These are phyloP conservation scores for Panicum hallii DNA, from an alignment of 202 grass and related monocot genomes.

Conservation along the genomic window DNA sequence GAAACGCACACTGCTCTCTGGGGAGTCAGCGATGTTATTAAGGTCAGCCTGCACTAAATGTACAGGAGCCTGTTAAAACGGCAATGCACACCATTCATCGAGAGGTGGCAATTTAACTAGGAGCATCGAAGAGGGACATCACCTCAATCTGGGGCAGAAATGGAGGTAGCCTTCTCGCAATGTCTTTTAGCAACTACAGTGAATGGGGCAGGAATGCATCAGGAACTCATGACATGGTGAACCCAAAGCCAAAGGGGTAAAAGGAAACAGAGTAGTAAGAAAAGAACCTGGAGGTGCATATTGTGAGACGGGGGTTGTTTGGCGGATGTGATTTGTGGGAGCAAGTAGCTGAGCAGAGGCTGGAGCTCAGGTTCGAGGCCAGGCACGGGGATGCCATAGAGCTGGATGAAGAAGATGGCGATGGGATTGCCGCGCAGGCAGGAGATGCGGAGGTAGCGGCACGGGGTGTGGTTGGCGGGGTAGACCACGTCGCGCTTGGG, in stretches of 20 bases:
- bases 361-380: constrained; percentile 94
- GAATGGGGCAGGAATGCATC: constrained; percentile 34
- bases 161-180: constrained; percentile 61
- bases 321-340: constrained; percentile 74
- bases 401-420: constrained; percentile 95
- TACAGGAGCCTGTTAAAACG: constrained; percentile 41
- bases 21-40: constrained; percentile 63
- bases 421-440: constrained; percentile 92
- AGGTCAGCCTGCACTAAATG: constrained; percentile 78
- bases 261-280: constrained; percentile 15
- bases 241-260: not conserved
- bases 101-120: constrained; percentile 43
- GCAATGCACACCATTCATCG: constrained; percentile 2
- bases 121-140: constrained; percentile 15
- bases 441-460: constrained; percentile 89
- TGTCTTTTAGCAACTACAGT: constrained; percentile 90
- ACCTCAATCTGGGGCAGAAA: constrained; percentile 96
- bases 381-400: constrained; percentile 81
- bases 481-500: constrained; percentile 93
- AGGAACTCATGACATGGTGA: constrained; percentile 41
- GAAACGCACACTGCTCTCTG: constrained; percentile 72
- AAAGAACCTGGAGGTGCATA: constrained; percentile 85
- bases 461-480: constrained; percentile 74
- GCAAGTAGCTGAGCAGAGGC: constrained; percentile 77
- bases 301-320: constrained; percentile 81